Evolutionary conservation across 768 basidiomycete genomes (phyloP), one percentile per base, ranked within the genome.

Genomic region (Hebeloma cylindrosporum): DNA sequence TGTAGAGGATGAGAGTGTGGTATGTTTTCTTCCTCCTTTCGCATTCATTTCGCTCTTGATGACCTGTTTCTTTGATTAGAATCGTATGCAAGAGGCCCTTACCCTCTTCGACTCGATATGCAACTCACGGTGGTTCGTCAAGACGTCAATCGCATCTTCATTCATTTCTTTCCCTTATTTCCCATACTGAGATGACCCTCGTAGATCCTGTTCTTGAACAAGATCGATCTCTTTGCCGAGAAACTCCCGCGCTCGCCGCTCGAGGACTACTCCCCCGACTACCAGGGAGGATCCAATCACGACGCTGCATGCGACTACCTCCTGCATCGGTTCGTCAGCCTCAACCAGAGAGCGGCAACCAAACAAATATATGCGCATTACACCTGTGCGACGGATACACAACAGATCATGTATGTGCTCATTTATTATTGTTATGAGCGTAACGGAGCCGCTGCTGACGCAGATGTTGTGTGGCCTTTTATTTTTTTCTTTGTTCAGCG

Each of bases 41-140:
- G 20, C 28, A 1, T 47, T 31, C 34, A 46, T 30, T 37, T 33
- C 10, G 11, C 29, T 39, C 6, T 16, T 25, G 9, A 14, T 30
- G 9, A 31, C n/a, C n/a, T n/a, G n/a, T n/a, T n/a, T n/a, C n/a
- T n/a, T n/a, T n/a, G n/a, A n/a, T 7, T 51, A 90, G 87, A 97
- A 96, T 68, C 92, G 93, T 56, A 95, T 99, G 90, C 88, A 95
- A 73, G 95, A 97, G 65, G 90, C 94, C 0, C 68, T 97, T 35
- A 93, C 93, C 0, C 83, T 97, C 40, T 98, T 96, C 65, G 95
- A 97, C 65, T 95, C 93, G 42, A 96, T 97, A 73, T 94, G 93
- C 72, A 97, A 97, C 60, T 94, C 92, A 32, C 78, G 94, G 50
- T 96, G 90, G 92, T 95, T 95, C 63, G 88, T 91, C 60, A 90